Evolutionary conservation across 2,329 filamentous ascomycete genomes (phyloP).

Genomic region (Fusarium scirpi): DNA sequence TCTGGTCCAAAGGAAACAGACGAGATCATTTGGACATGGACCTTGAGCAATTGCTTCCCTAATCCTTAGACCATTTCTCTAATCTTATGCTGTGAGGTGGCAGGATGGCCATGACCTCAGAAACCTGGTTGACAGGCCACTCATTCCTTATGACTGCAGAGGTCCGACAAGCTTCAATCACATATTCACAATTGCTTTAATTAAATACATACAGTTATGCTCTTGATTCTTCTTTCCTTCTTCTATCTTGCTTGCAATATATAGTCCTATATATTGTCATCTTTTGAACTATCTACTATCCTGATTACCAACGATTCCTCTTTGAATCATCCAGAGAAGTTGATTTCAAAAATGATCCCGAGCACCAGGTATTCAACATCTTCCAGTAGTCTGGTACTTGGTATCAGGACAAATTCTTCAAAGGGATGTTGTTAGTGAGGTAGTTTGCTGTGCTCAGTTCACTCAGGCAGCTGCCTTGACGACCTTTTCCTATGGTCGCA

Average conservation of each 20-base stretch:
- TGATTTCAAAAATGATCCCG: fast-evolving
- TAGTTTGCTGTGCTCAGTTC: neutral
- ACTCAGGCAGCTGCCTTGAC: neutral
- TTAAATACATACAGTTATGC: fast-evolving
- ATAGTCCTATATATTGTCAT: neutral
- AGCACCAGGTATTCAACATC: fast-evolving
- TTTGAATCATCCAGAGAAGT: fast-evolving
- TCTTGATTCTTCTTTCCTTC: too few relatives aligned
- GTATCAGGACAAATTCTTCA: too few relatives aligned
- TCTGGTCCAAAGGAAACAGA: neutral
- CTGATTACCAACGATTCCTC: neutral
- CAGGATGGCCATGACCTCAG: too few relatives aligned
- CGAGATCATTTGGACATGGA: too few relatives aligned
- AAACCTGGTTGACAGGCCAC: neutral
- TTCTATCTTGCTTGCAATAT: neutral
- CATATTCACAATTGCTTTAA: neutral
- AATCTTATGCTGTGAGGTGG: neutral
- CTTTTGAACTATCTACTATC: neutral
- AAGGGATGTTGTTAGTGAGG: too few relatives aligned
- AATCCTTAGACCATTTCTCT: neutral
- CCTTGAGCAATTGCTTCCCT: too few relatives aligned
- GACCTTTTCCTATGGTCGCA: fast-evolving
- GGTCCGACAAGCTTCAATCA: neutral
- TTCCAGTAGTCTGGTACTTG: fast-evolving
- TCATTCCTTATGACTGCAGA: neutral